phyloP scores from a whole-genome alignment of 768 basidiomycete genomes.

The Suillus subalutaceus region DNA sequence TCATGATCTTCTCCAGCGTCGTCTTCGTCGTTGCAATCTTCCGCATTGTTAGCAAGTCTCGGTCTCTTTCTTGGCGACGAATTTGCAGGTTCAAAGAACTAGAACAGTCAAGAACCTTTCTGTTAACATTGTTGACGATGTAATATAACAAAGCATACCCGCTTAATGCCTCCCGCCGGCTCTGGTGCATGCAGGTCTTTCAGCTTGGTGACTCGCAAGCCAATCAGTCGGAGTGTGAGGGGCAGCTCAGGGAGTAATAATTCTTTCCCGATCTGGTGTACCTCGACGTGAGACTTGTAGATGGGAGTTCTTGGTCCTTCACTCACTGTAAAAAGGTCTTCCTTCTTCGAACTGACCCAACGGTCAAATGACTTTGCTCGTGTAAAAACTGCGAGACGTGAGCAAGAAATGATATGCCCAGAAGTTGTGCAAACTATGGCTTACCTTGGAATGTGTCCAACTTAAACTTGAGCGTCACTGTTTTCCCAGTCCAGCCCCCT shows the following conservation, averaged over 20 bases:
- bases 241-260: slow-evolving; percentile 82
- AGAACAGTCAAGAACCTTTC: background rate
- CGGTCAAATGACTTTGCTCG: slow-evolving; percentile 80
- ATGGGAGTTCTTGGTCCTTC: slow-evolving; percentile 7
- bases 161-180: slow-evolving; percentile 64
- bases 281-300: background rate
- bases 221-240: slow-evolving; percentile 80
- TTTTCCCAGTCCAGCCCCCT: slow-evolving; percentile 85
- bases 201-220: slow-evolving; percentile 85
- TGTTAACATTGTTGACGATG: background rate
- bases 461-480: slow-evolving; percentile 92
- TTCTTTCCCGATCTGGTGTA: slow-evolving; percentile 71
- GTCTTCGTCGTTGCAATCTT: slow-evolving; percentile 20
- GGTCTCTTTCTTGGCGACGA: slow-evolving; percentile 44
- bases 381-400: slow-evolving; percentile 59
- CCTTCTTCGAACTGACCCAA: slow-evolving; percentile 74
- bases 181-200: slow-evolving; percentile 69
- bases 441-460: slow-evolving; percentile 85
- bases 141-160: slow-evolving; percentile 47
- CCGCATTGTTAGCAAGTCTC: slow-evolving; percentile 30
- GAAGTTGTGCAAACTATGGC: background rate
- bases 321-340: slow-evolving; percentile 76
- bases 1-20: slow-evolving; percentile 33
- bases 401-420: slow-evolving; percentile 3
- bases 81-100: slow-evolving; percentile 61